Base-by-base conservation (phyloP, 768 basidiomycete genomes). In the Mrakia gelida region DNA sequence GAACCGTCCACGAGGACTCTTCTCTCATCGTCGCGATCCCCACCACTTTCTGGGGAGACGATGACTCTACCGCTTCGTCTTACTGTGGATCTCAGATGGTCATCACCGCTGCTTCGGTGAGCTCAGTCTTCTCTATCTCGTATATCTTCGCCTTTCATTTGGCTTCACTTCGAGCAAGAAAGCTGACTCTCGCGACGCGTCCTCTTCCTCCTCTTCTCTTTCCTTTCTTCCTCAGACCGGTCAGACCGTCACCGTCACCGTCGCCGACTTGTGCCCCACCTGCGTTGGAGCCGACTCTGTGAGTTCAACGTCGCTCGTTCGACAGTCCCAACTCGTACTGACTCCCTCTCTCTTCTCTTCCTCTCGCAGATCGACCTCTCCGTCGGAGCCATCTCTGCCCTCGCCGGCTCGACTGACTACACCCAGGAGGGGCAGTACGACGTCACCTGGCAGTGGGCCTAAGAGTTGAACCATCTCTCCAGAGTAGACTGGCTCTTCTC, bases 201-300 rank as follows among this genome's bases (percentile, higher is more conserved):
- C n/a, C n/a, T n/a, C n/a, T n/a, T n/a, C 38, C 43, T 32, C 13
- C 45, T 49, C 16, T 28, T n/a, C 21, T 4, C 11, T 91, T 92
- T 86, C 85, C 85, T 72, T 80, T 85, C 28, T 65, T 8, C 34
- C 28, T 6, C 10, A 68, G 34, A 89, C 89, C 84, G 86, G 87
- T 71, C 88, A 89, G 84, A 82, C 84, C n/a, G 87, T 92, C 77
- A 86, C 84, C 5, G 93, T 90, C 65, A 88, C 86, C 34, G 86
- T 97, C 80, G 92, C 88, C 52, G 78, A 79, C 81, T 90, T 87
- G 54, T 97, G 94, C 87, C 93, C 93, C 34, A 91, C 90, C 28
- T 96, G 93, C 86, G 72, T 82, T 75, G 89, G 88, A 81, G 49
- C 52, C 41, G 87, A 91, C 84, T 92, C 90, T 23, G 67, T 76